phyloP scores from a whole-genome alignment of 805 yeast genomes.

The Clavispora asparagi region DNA sequence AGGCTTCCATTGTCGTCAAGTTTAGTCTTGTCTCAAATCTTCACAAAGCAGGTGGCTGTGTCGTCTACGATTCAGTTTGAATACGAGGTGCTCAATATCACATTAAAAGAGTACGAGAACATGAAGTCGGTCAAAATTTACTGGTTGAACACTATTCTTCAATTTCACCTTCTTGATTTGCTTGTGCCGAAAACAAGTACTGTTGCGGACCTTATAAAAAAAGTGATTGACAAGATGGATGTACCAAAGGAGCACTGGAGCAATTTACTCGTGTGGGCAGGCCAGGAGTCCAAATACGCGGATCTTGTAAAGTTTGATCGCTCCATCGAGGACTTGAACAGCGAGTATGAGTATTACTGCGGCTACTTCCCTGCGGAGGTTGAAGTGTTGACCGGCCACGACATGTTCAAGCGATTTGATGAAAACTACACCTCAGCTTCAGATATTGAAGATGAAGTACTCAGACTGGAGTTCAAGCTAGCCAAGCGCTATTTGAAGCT shows the following conservation, averaged over 20 bases:
- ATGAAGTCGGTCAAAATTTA: constrained; percentile 60
- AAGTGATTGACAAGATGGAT: constrained; percentile 50
- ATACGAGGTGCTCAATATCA: constrained; percentile 73
- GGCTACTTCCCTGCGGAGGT: constrained; percentile 42
- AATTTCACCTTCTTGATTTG: constrained; percentile 63
- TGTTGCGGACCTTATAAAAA: constrained; percentile 50
- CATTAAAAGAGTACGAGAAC: constrained; percentile 71
- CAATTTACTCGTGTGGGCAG: constrained; percentile 55
- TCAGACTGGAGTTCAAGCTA: constrained; percentile 10
- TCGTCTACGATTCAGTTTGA: constrained; percentile 46
- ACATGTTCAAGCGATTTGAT: constrained; percentile 24
- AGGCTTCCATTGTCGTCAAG: constrained; percentile 41
- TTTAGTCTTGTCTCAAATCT: constrained; percentile 33
- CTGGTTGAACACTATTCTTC: constrained; percentile 70
- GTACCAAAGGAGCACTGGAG: constrained; percentile 44
- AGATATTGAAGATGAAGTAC: constrained; percentile 22
- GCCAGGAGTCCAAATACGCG: constrained; percentile 33
- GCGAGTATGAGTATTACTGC: constrained; percentile 32
- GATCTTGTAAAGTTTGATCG: constrained; percentile 35
- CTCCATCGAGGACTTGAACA: constrained; percentile 29
- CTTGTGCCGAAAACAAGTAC: constrained; percentile 61
- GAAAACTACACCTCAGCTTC: constrained; percentile 5
- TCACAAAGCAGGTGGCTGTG: constrained; percentile 40
- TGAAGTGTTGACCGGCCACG: constrained; percentile 31
- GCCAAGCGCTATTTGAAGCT: constrained; percentile 21